phyloP scores from a whole-genome alignment of 495 filamentous ascomycete species.

The Entonaema liquescens region DNA sequence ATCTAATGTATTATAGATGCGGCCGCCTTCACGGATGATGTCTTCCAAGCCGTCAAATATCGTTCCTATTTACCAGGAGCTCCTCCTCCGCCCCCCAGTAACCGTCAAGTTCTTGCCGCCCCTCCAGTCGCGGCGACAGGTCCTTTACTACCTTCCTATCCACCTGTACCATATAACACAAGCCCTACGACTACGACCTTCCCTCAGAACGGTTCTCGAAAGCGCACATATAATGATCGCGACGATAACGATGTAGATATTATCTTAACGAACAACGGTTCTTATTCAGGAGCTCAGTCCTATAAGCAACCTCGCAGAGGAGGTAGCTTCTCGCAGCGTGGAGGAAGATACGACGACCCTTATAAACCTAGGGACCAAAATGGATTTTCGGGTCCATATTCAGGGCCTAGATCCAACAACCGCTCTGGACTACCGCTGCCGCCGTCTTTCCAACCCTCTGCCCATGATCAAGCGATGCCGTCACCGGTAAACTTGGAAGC shows the following conservation, averaged over 20 bases:
- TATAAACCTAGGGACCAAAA: constrained; percentile 36
- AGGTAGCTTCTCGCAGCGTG: constrained; percentile 59
- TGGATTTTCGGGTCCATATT: constrained; percentile 15
- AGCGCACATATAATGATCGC: constrained; percentile 68
- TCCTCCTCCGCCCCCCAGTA: constrained; percentile 42
- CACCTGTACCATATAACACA: constrained; percentile 19
- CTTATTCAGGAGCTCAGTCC: constrained; percentile 56
- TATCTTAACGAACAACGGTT: constrained; percentile 53
- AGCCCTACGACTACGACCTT: constrained; percentile 12
- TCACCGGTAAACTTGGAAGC: constrained; percentile 64
- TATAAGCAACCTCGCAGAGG: constrained; percentile 80
- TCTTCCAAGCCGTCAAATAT: constrained; percentile 76
- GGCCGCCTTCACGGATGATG: constrained; percentile 79
- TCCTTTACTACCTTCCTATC: constrained; percentile 23
- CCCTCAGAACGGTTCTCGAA: constrained; percentile 52
- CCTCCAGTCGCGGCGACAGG: constrained; percentile 33
- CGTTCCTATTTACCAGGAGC: constrained; percentile 68
- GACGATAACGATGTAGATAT: constrained; percentile 60
- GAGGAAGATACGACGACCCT: constrained; percentile 53
- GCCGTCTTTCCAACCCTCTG: constrained; percentile 30
- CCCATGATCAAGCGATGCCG: constrained; percentile 41
- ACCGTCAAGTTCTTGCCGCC: constrained; percentile 33
- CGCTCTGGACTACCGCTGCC: constrained; percentile 41
- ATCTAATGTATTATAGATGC: constrained; percentile 63
- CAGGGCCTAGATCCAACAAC: constrained; percentile 13